Evolutionary conservation across 495 filamentous ascomycete species (phyloP), one percentile per base, ranked within the genome.

Genomic region (Cryomyces minteri): DNA sequence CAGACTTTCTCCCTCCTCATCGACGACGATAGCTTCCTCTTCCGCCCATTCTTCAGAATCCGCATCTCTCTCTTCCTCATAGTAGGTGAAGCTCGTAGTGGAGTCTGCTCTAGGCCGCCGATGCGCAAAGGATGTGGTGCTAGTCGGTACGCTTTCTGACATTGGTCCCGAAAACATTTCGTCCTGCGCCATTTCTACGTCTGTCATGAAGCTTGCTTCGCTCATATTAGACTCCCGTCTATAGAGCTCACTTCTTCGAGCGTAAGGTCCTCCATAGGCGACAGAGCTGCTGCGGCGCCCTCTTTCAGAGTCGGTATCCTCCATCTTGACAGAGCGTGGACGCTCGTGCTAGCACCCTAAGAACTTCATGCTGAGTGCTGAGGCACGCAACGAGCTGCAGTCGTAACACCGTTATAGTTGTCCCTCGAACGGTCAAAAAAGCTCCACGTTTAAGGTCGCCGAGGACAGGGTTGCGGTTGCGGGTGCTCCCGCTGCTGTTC

Each of bases 151-250:
- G 55, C 85, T 93, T 59, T 99, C 90, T 25, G 87, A 88, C 50
- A 94, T 79, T 2, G 92, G 92, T 1, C 90, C 90, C 31, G 90
- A 76, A 60, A 87, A 98, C 12, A 96, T 71, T 86, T 93, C 88
- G 58, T 94, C 82, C 40, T 88, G 85, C 29, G 90, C 92, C 90
- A 99, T 99, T 58, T 94, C 90, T n/a, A 99, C 88, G 59, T 95
- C 88, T 32, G 82, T 84, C 36, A 93, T 75, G 52, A 94, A 76
- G 61, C 84, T 92, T 37, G 79, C 67, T 74, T 71, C 83, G 71
- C 86, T 94, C 57, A 79, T 68, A 59, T 84, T 81, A 32, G 83
- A 84, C 45, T 73, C 72, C 39, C 82, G 72, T 29, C 80, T 70
- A 38, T 38, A 38, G 9, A 14, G 34, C 34, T 14, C 34, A 14